Base-by-base conservation (phyloP, 148 eudicot genomes). In the Camellia granthamiana region DNA sequence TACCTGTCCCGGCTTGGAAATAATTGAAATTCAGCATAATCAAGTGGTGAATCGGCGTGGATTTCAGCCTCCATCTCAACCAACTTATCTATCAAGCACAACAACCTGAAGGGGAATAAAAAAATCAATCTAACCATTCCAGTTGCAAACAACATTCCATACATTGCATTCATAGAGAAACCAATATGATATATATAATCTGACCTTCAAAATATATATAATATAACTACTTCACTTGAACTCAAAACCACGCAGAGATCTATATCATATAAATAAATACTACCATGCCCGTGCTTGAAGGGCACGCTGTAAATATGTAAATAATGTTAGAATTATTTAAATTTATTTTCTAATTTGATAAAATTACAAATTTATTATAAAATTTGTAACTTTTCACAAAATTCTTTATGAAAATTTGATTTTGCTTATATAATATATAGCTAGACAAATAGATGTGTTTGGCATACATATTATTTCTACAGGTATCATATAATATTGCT, bases 1-100 rank as follows among this genome's bases (percentile, higher is more conserved):
- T 94, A 94, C 98, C 97, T 94, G 86, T 90, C 86, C 76, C 84
- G 87, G 76, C 80, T 79, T 1, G 91, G 93, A 81, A 89, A 84
- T 82, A 89, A 86, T 60, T 80, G 92, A 82, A 94, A 90, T 66
- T 82, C 91, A 79, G 88, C 87, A 87, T 78, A 91, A 73, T 92
- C 93, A 49, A 91, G 86, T 5, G 81, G 81, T 52, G 84, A 87
- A 87, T 89, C 88, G 55, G 85, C 86, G 63, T 88, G 91, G 41
- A 88, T 84, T 65, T 74, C 88, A 65, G 80, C 81, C 58, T 84
- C 90, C 97, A 94, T 91, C 75, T 84, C 73, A 46, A 79, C 59
- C 77, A 78, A 46, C 77, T 77, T 75, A 73, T 41, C 68, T 62
- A 21, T n/a, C 7, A 62, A 69, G 63, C 74, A 73, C 12, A 66